phyloP scores from a whole-genome alignment of 2,329 filamentous ascomycete species.

The Lachnellula suecica region DNA sequence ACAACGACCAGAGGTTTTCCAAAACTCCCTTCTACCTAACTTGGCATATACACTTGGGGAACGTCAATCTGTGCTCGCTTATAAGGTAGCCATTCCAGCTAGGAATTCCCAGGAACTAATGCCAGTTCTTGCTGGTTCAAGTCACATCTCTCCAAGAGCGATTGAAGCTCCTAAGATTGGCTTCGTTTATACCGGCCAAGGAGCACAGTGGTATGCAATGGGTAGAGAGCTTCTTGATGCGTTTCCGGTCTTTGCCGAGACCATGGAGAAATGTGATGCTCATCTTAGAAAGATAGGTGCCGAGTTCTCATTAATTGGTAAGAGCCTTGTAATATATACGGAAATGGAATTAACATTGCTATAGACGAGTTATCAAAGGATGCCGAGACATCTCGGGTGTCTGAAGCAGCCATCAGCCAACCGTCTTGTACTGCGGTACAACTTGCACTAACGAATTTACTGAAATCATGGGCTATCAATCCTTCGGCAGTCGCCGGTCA shows the following conservation, averaged over 20 bases:
- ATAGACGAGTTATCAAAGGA: slow-evolving; percentile 37
- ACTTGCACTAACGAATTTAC: slow-evolving; percentile 42
- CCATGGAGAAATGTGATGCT: slow-evolving; percentile 33
- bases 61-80: slow-evolving; percentile 25
- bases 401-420: slow-evolving; percentile 41
- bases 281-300: slow-evolving; percentile 35
- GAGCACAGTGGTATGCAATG: slow-evolving; percentile 30
- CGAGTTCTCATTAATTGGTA: slow-evolving; percentile 18
- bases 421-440: slow-evolving; percentile 48
- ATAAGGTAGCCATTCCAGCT: slow-evolving; percentile 22
- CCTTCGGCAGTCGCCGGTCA: slow-evolving; percentile 43
- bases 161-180: slow-evolving; percentile 17
- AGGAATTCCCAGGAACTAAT: slow-evolving; percentile 20
- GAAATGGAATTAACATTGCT: background rate
- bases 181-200: slow-evolving; percentile 29
- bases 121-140: slow-evolving; percentile 42
- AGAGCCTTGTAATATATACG: background rate
- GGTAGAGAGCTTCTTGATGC: slow-evolving; percentile 23
- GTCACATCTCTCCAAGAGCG: slow-evolving; percentile 9
- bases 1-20: slow-evolving; percentile 24
- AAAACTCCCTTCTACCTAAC: slow-evolving; percentile 21
- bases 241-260: slow-evolving; percentile 35
- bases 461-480: slow-evolving; percentile 41
- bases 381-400: slow-evolving; percentile 34
- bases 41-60: slow-evolving; percentile 29